phyloP scores from a whole-genome alignment of 495 filamentous ascomycete species.

The Margaritispora aquatica region DNA sequence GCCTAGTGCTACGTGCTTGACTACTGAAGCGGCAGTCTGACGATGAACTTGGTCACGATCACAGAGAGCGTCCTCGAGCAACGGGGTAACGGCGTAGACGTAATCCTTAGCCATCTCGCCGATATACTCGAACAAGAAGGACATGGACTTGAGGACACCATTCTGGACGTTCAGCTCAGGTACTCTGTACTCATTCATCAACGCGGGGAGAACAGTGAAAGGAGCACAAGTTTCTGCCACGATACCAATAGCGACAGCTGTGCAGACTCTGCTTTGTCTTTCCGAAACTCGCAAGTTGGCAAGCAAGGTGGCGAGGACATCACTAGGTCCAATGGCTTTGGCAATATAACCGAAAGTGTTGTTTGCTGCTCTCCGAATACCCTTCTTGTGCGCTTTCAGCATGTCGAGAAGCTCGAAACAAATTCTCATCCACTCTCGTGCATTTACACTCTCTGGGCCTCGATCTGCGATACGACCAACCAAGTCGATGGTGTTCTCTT shows the following conservation, averaged over 20 bases:
- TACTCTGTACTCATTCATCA: slow-evolving; percentile 99
- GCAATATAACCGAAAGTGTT: slow-evolving; percentile 99
- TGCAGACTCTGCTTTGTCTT: slow-evolving; percentile 96
- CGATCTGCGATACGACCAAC: slow-evolving; percentile 98
- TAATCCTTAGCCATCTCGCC: slow-evolving; percentile 99
- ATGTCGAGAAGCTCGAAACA: slow-evolving; percentile 99
- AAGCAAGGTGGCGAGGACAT: slow-evolving; percentile 91
- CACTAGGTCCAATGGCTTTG: slow-evolving; percentile 97
- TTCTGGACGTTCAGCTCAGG: slow-evolving; percentile 99
- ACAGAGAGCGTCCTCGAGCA: slow-evolving; percentile 95
- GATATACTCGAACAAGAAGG: slow-evolving; percentile 98
- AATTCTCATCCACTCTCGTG: slow-evolving; percentile 99
- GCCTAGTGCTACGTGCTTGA: slow-evolving; percentile 95
- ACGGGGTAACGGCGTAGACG: slow-evolving; percentile 95
- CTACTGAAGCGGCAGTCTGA: slow-evolving; percentile 91
- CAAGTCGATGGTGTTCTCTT: slow-evolving; percentile 99
- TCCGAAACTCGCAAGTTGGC: slow-evolving; percentile 97
- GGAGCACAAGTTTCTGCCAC: slow-evolving; percentile 99
- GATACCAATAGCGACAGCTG: slow-evolving; percentile 97
- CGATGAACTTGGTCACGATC: slow-evolving; percentile 98
- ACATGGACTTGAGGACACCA: slow-evolving; percentile 93
- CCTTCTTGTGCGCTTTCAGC: slow-evolving; percentile 99
- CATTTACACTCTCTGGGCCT: slow-evolving; percentile 91
- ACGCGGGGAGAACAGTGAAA: slow-evolving; percentile 95
- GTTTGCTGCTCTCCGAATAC: slow-evolving; percentile 96